Base-by-base conservation (phyloP, 352 stramenopile genomes). In the Aphanomyces invadans region DNA sequence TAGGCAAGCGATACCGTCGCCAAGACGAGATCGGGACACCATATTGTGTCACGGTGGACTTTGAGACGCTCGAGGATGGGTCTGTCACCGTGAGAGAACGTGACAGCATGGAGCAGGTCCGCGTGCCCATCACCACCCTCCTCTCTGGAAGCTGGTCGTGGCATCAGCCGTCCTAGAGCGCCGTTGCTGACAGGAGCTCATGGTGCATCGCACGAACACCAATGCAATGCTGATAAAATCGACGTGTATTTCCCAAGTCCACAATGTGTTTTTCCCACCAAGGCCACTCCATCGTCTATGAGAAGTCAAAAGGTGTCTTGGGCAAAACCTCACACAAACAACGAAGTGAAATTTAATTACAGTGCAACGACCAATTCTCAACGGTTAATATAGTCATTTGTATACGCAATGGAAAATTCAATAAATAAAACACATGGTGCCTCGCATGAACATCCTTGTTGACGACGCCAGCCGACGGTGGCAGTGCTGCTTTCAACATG, bases 31-130 rank as follows among this genome's bases (percentile, higher is more conserved):
- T 98, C 52, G 96, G 96, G 42, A 98, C 96, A 31, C 96, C 96
- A 10, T 97, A 97, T 75, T 98, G 95, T 74, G 84, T 99, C 52
- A 99, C 96, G 4, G 83, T 99, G 10, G 96, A 99, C 72, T 98
- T 98, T 75, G 93, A 99, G 62, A 97, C 95, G 15, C 78, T 98
- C 29, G 92, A 98, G 62, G 86, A 97, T 67, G 86, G 98, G 75
- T 87, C 81, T 33, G 95, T 99, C 33, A 99, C 96, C 1, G 80
- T 99, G 59, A 87, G 96, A 51, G 92, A 98, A 69, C 90, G 95
- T 49, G 96, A 99, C 72, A 92, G 77, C 21, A 98, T 97, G 70
- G 84, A 98, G 68, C 96, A 99, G 78, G 88, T 95, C 60, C 88
- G 95, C 55, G 82, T 99, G 71, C 79, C 87, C 1, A 88, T 98